These are phyloP conservation scores for Arachnomyces sp. DNA, from an alignment of 2,329 filamentous ascomycete genomes.

Conservation along the genomic window DNA sequence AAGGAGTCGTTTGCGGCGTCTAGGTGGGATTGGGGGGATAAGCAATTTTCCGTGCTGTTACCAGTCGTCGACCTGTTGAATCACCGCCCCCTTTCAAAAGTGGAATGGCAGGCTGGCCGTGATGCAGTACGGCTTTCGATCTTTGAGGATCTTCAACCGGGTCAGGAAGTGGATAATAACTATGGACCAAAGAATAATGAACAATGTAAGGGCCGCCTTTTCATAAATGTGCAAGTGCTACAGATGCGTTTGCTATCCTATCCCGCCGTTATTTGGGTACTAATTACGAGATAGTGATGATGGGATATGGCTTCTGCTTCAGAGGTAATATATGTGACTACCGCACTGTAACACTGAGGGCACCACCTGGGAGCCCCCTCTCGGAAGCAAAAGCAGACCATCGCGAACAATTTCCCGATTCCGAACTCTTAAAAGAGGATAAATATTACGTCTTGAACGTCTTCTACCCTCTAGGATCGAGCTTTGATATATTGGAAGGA, in stretches of 20 bases:
- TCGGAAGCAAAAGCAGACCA: conserved; percentile 27
- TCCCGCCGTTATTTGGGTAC: too few species aligned
- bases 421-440: conserved; percentile 21
- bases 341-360: conserved; percentile 32
- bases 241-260: neutral
- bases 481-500: conserved; percentile 27
- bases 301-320: conserved; percentile 41
- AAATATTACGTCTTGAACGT: conserved; percentile 39
- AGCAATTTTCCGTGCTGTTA: conserved; percentile 56
- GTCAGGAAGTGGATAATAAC: conserved; percentile 57
- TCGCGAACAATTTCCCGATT: conserved; percentile 25
- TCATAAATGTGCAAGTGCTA: neutral
- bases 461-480: conserved; percentile 33
- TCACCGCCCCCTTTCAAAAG: conserved; percentile 53
- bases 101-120: conserved; percentile 48
- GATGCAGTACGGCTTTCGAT: conserved; percentile 34
- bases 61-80: conserved; percentile 66
- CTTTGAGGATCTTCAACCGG: conserved; percentile 40
- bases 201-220: conserved; percentile 37
- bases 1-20: too few species aligned
- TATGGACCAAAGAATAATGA: conserved; percentile 71
- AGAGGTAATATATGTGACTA: conserved; percentile 36
- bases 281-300: conserved; percentile 27
- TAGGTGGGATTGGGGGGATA: too few species aligned
- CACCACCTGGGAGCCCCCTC: conserved; percentile 32